Percentiles rank a stretch among this genome's conserved stretches.
These are phyloP conservation scores for Yamadazyma akitaensis DNA, from an alignment of 805 yeast genomes.

Conservation along the genomic window DNA sequence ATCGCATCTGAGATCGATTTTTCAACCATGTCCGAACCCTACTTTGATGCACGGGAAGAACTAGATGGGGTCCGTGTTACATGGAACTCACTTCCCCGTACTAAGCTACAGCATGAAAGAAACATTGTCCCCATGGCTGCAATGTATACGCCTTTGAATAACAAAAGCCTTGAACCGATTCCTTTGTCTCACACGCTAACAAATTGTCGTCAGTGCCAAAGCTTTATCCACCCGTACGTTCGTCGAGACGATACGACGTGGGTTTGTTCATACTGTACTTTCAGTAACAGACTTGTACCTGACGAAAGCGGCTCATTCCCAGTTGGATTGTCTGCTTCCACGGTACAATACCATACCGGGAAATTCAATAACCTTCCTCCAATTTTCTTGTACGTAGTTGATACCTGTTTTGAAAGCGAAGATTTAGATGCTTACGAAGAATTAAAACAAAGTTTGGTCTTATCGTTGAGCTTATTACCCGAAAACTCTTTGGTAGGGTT, in stretches of 20 bases:
- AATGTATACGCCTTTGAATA: constrained; percentile 88
- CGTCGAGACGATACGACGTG: constrained; percentile 72
- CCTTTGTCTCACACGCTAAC: constrained; percentile 41
- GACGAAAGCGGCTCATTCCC: constrained; percentile 48
- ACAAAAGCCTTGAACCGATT: constrained; percentile 68
- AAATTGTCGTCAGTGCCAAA: constrained; percentile 57
- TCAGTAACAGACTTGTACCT: constrained; percentile 59
- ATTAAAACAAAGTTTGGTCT: constrained; percentile 73
- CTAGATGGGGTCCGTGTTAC: constrained; percentile 44
- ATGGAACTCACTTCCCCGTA: constrained; percentile 78
- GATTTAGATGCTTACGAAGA: constrained; percentile 79
- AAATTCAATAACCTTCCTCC: constrained; percentile 86
- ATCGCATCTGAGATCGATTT: not conserved
- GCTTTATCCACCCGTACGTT: constrained; percentile 82
- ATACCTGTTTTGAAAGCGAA: constrained; percentile 60
- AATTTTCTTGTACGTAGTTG: constrained; percentile 79
- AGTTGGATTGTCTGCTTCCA: constrained; percentile 66
- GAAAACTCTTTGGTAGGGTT: constrained; percentile 87
- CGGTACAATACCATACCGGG: constrained; percentile 80
- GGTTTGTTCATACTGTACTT: constrained; percentile 81
- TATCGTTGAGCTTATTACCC: constrained; percentile 76
- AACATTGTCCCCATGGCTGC: constrained; percentile 94
- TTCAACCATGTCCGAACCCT: constrained; percentile 1
- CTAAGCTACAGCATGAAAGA: constrained; percentile 84
- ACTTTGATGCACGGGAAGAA: constrained; percentile 44